Conservation (phyloP, 257 asterid genomes). For the Dorcoceras hygrometricum region DNA sequence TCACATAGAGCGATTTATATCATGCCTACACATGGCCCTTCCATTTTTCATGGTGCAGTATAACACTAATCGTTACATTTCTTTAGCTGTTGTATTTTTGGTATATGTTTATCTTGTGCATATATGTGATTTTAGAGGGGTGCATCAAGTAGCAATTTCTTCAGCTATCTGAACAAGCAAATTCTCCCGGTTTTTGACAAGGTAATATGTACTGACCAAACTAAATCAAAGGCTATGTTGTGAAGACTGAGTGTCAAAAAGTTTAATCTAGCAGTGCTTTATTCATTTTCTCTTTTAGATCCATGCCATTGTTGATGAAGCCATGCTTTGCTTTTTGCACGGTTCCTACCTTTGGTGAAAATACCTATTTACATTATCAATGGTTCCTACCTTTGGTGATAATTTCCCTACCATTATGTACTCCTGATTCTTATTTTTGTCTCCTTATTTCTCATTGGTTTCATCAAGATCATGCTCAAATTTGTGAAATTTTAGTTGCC, state of each 20-base stretch:
- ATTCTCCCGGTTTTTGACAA: slow-evolving; percentile 86
- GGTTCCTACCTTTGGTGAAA: slow-evolving; percentile 6
- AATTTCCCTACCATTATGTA: background rate
- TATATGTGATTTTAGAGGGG: slow-evolving; percentile 64
- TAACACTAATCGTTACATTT: slow-evolving; percentile 11
- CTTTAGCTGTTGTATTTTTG: slow-evolving; percentile 10
- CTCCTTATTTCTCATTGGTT: background rate
- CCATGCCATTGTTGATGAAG: background rate
- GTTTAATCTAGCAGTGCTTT: slow-evolving; percentile 14
- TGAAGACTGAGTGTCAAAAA: slow-evolving; percentile 8
- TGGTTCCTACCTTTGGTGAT: slow-evolving; percentile 1
- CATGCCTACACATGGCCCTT: slow-evolving; percentile 72
- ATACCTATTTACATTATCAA: background rate
- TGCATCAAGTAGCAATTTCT: slow-evolving; percentile 82
- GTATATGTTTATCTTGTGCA: slow-evolving; percentile 20
- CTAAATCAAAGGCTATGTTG: slow-evolving; percentile 9
- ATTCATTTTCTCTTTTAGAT: background rate
- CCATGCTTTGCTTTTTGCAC: background rate
- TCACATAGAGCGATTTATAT: slow-evolving; percentile 70
- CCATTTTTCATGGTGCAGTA: slow-evolving; percentile 69
- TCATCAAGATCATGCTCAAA: background rate
- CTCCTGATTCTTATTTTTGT: background rate
- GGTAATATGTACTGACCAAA: slow-evolving; percentile 43
- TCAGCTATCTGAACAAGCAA: slow-evolving; percentile 74
- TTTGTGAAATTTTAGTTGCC: background rate